phyloP scores from a whole-genome alignment of 495 filamentous ascomycete species.

The Extremus antarcticus region DNA sequence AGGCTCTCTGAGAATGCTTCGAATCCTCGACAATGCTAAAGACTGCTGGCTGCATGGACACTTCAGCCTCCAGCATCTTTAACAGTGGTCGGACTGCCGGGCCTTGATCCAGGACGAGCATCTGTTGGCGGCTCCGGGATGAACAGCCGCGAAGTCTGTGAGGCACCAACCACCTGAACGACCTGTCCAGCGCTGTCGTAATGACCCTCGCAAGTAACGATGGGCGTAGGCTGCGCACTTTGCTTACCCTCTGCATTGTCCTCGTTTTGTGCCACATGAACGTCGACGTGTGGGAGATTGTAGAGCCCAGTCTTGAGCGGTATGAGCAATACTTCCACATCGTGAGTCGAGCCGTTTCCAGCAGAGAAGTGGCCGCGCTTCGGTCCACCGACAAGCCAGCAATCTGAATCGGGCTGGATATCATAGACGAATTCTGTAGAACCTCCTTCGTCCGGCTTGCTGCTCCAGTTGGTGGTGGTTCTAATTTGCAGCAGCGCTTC shows the following conservation, averaged over 20 bases:
- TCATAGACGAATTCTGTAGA: slow-evolving; percentile 58
- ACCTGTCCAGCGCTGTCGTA: slow-evolving; percentile 65
- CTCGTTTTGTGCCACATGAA: slow-evolving; percentile 37
- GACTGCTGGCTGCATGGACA: too few species aligned
- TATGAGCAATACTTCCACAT: slow-evolving; percentile 57
- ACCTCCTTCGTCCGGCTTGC: slow-evolving; percentile 2
- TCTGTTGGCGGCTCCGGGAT: not conserved
- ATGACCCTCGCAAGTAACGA: slow-evolving; percentile 63
- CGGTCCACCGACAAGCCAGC: slow-evolving; percentile 76
- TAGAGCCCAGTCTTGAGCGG: slow-evolving; percentile 68
- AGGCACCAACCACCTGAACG: slow-evolving; percentile 63
- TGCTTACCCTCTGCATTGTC: slow-evolving; percentile 25
- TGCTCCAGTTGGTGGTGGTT: slow-evolving; percentile 73
- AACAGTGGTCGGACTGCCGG: not conserved
- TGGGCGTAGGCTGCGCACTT: slow-evolving; percentile 16
- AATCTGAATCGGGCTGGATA: slow-evolving; percentile 59
- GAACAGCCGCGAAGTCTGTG: slow-evolving; percentile 57
- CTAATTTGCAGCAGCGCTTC: slow-evolving; percentile 58
- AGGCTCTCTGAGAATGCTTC: too few species aligned
- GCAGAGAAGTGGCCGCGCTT: slow-evolving; percentile 66
- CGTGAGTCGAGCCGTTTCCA: slow-evolving; percentile 37
- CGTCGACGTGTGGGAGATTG: slow-evolving; percentile 66
- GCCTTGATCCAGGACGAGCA: not conserved
- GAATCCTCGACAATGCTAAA: too few species aligned
- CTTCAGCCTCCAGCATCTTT: not conserved